A percentile compares a stretch with the other conserved stretches of the same genome.
phyloP scores from a whole-genome alignment of 257 asterid genomes.

The Solanum clarkiae region DNA sequence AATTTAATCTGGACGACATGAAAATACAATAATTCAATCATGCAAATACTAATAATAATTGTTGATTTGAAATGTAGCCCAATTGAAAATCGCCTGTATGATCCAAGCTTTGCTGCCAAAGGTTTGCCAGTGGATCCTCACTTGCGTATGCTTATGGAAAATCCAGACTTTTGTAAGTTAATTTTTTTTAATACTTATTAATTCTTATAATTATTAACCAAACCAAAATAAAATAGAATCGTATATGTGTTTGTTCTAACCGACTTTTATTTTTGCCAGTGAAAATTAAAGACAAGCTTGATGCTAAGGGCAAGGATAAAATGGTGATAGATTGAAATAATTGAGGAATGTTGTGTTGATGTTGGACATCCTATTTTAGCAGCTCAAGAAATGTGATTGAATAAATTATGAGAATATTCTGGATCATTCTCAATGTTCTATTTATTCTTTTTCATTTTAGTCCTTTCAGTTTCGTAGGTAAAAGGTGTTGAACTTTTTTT shows the following conservation, averaged over 20 bases:
- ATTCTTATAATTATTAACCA: not conserved
- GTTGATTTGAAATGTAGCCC: not conserved
- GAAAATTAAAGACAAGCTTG: not conserved
- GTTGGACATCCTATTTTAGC: no score
- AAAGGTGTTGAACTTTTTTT: not conserved
- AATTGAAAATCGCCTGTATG: not conserved
- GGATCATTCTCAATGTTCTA: not conserved
- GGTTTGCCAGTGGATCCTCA: not conserved
- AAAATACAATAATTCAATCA: not conserved
- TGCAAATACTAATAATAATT: not conserved
- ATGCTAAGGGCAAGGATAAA: not conserved
- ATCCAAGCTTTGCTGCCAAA: not conserved
- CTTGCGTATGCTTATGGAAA: not conserved
- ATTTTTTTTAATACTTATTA: not conserved
- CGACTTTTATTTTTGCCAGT: not conserved
- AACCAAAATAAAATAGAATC: not conserved
- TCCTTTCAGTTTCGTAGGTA: not conserved
- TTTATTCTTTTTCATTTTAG: not conserved
- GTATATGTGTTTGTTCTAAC: not conserved
- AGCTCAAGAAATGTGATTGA: no score
- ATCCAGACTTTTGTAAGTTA: not conserved
- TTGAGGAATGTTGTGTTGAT: not conserved
- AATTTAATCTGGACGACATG: not conserved
- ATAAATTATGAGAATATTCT: no score
- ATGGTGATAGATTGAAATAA: not conserved